phyloP scores from a whole-genome alignment of 345 rosid genomes.

The Stellera chamaejasme region DNA sequence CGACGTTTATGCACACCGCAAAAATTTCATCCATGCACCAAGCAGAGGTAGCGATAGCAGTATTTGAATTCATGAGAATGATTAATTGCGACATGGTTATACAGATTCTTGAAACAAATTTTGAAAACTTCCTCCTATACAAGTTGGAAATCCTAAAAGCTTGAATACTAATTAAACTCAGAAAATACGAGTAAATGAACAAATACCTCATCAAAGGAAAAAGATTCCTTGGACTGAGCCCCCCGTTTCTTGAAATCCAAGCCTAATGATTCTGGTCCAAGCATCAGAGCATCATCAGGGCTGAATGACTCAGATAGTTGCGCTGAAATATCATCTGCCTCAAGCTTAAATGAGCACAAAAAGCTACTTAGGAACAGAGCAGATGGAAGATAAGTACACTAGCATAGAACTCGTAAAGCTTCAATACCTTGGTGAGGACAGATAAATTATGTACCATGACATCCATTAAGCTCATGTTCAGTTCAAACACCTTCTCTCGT shows the following conservation, averaged over 20 bases:
- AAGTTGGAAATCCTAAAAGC: too few relatives aligned
- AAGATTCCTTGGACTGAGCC: constrained; percentile 57
- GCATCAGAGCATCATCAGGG: constrained; percentile 79
- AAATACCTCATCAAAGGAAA: constrained; percentile 84
- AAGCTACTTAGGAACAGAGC: constrained; percentile 3
- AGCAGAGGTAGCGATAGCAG: too few relatives aligned
- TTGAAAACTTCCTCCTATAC: too few relatives aligned
- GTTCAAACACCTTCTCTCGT: constrained; percentile 41
- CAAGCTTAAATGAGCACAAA: constrained; percentile 37
- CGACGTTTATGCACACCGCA: not conserved
- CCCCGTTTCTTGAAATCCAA: constrained; percentile 34
- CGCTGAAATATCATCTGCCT: constrained; percentile 45
- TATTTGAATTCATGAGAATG: not conserved
- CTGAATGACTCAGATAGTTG: constrained; percentile 73
- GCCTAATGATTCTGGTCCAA: constrained; percentile 47
- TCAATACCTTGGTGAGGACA: constrained; percentile 46
- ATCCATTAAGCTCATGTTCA: constrained; percentile 34
- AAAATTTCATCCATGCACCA: not conserved
- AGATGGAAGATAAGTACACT: not conserved
- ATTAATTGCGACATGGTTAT: not conserved
- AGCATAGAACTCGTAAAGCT: not conserved
- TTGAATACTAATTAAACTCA: too few relatives aligned
- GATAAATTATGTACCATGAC: constrained; percentile 46
- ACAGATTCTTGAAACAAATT: not conserved
- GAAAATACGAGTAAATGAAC: not conserved